Evolutionary conservation across 2,329 filamentous ascomycete genomes (phyloP).

Genomic region (Neonectria coccinea): DNA sequence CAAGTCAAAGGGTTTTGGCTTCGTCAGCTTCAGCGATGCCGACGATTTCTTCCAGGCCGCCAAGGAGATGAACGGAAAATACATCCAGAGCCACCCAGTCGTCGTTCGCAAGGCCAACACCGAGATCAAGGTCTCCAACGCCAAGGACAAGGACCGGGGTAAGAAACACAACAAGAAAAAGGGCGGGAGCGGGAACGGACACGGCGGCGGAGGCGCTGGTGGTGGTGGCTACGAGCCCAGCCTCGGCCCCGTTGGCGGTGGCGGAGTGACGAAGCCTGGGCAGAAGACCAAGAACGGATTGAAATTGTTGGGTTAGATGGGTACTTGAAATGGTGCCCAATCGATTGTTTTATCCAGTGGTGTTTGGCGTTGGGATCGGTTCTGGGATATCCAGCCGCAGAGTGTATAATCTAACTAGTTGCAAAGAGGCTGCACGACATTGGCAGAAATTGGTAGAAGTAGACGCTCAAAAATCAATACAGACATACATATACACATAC

Average conservation of each 20-base stretch:
- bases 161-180: conserved; percentile 53
- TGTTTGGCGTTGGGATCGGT: conserved; percentile 39
- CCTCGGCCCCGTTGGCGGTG: conserved; percentile 61
- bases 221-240: conserved; percentile 60
- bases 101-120: conserved; percentile 88
- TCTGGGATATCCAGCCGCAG: conserved; percentile 22
- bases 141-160: conserved; percentile 67
- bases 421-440: conserved; percentile 9
- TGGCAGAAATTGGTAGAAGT: conserved; percentile 9
- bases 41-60: conserved; percentile 97
- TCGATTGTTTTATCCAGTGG: conserved; percentile 11
- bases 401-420: conserved; percentile 17
- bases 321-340: not conserved
- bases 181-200: conserved; percentile 43
- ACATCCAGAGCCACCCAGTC: conserved; percentile 97
- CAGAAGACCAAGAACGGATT: conserved; percentile 76
- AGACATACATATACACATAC: not conserved
- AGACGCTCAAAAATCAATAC: not conserved
- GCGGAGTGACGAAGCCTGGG: conserved; percentile 70
- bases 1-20: conserved; percentile 96
- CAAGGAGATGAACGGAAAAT: conserved; percentile 99
- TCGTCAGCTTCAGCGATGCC: conserved; percentile 93
- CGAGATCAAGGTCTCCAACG: conserved; percentile 84
- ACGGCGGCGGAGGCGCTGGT: conserved; percentile 45
- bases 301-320: conserved; percentile 65